Conservation (phyloP, 306 rosid species). For the Hippophae rhamnoides region DNA sequence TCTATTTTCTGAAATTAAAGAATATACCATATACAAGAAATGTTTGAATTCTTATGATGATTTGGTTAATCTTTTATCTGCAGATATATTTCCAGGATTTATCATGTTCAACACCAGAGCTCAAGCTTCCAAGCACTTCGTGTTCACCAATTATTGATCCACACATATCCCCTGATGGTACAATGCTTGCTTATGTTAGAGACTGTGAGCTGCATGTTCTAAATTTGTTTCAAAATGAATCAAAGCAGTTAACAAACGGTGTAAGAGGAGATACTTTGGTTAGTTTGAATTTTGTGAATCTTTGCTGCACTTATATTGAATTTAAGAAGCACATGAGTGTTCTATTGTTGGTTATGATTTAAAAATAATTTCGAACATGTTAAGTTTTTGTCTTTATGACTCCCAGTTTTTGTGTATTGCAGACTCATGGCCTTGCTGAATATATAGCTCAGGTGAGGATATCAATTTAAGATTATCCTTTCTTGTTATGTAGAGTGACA, state of each 20-base stretch:
- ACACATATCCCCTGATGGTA: slow-evolving; percentile 81
- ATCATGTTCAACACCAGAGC: slow-evolving; percentile 50
- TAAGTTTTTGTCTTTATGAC: background rate
- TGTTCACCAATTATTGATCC: slow-evolving; percentile 82
- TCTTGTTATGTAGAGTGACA: background rate
- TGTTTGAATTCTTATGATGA: slow-evolving; percentile 18
- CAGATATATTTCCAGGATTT: slow-evolving; percentile 84
- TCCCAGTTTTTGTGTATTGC: slow-evolving; percentile 29
- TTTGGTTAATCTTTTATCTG: slow-evolving; percentile 15
- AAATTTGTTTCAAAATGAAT: slow-evolving; percentile 42
- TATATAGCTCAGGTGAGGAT: slow-evolving; percentile 95
- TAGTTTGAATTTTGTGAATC: slow-evolving; percentile 16
- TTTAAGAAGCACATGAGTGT: no score
- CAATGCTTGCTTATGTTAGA: slow-evolving; percentile 64
- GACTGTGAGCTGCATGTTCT: slow-evolving; percentile 71
- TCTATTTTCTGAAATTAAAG: no score
- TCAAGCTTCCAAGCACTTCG: slow-evolving; percentile 56
- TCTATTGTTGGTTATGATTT: background rate
- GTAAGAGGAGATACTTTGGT: slow-evolving; percentile 56
- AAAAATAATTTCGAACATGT: background rate
- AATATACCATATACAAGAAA: slow-evolving; percentile 10
- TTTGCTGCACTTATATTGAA: background rate
- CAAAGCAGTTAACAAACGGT: slow-evolving; percentile 70
- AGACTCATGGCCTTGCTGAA: slow-evolving; percentile 90
- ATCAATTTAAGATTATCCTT: slow-evolving; percentile 4